Evolutionary conservation across 805 yeast genomes (phyloP).

Genomic region (Candida xyloterini): DNA sequence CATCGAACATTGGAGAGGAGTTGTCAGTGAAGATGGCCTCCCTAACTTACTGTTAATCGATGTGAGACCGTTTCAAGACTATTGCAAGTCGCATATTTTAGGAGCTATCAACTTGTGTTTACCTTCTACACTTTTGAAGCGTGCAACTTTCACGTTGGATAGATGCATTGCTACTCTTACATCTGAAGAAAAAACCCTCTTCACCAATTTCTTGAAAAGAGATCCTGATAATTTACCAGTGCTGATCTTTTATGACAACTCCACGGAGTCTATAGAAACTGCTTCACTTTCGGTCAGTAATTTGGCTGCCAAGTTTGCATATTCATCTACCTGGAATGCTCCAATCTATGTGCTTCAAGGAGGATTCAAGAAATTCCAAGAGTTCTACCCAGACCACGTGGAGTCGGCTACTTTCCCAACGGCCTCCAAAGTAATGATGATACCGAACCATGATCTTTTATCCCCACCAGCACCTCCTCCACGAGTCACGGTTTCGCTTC

Average conservation of each 20-base stretch:
- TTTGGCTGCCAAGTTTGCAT: constrained; percentile 46
- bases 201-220: constrained; percentile 36
- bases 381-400: constrained; percentile 25
- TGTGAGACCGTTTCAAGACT: constrained; percentile 78
- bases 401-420: constrained; percentile 26
- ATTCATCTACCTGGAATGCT: constrained; percentile 37
- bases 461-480: constrained; percentile 13
- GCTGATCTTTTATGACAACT: constrained; percentile 52
- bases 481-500: constrained; percentile 16
- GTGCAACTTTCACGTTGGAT: constrained; percentile 65
- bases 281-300: constrained; percentile 42
- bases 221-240: constrained; percentile 35
- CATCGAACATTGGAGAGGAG: constrained; percentile 17
- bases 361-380: constrained; percentile 39
- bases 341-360: constrained; percentile 41
- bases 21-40: constrained; percentile 26
- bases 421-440: constrained; percentile 19
- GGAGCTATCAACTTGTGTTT: constrained; percentile 74
- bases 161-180: constrained; percentile 64
- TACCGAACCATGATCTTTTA: constrained; percentile 12
- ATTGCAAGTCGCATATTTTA: constrained; percentile 51
- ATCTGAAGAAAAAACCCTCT: constrained; percentile 43
- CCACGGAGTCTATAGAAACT: constrained; percentile 29
- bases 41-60: constrained; percentile 56
- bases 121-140: constrained; percentile 83